A percentile compares a stretch with the other conserved stretches of the same genome.
These are phyloP conservation scores for Eutypa lata DNA, from an alignment of 2,329 filamentous ascomycete genomes.

Conservation along the genomic window DNA sequence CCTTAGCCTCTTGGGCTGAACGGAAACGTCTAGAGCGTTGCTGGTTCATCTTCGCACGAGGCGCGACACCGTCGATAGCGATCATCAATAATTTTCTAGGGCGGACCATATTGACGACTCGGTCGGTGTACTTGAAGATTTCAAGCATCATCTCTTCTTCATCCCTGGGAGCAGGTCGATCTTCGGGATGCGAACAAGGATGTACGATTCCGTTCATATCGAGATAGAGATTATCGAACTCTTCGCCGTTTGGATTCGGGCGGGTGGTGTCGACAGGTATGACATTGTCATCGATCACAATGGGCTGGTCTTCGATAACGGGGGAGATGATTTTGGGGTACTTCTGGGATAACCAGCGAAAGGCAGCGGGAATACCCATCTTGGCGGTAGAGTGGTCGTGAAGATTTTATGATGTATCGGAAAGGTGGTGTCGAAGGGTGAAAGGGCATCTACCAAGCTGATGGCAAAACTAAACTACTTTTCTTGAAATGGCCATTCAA, in stretches of 20 bases:
- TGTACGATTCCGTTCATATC: conserved; percentile 99
- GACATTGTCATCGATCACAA: conserved; percentile 75
- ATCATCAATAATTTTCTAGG: conserved; percentile 96
- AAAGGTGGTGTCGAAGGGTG: neutral
- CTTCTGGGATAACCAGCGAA: conserved; percentile 94
- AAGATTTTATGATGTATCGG: neutral
- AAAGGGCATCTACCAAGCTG: neutral
- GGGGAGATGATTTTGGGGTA: conserved; percentile 96
- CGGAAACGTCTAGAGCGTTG: conserved; percentile 95
- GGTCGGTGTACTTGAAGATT: conserved; percentile 97
- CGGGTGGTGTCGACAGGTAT: conserved; percentile 82
- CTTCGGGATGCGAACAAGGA: conserved; percentile 96
- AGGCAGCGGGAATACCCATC: conserved; percentile 94
- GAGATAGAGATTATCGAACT: conserved; percentile 95
- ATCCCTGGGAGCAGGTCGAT: conserved; percentile 82
- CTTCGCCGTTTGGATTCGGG: conserved; percentile 94
- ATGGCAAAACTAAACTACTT: neutral
- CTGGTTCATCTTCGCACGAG: conserved; percentile 99
- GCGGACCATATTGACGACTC: conserved; percentile 97
- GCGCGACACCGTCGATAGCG: conserved; percentile 95
- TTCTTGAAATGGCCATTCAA: too few species aligned
- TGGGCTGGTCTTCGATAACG: conserved; percentile 81
- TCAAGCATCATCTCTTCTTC: conserved; percentile 99
- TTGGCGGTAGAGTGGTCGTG: conserved; percentile 20
- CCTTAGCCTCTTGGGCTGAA: conserved; percentile 87